A percentile compares a stretch with the other conserved stretches of the same genome.
Conservation (phyloP, 495 filamentous ascomycete species). For the Penicillium dipodomyicola region DNA sequence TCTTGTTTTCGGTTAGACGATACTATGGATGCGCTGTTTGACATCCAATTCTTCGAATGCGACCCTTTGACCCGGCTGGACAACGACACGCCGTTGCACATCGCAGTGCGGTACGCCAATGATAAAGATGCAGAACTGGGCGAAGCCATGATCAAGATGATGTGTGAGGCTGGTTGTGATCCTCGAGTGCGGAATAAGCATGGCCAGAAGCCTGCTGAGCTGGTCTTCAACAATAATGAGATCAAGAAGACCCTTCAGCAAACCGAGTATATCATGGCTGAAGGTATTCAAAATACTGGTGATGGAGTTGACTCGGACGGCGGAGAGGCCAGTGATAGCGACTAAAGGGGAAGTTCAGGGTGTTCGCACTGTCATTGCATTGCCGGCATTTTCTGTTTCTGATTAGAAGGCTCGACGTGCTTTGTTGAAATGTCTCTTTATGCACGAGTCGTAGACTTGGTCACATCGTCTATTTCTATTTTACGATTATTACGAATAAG, state of each 20-base stretch:
- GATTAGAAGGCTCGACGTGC: background rate
- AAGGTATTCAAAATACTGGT: slow-evolving; percentile 36
- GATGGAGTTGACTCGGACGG: slow-evolving; percentile 31
- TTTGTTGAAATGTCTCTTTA: background rate
- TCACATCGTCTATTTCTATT: slow-evolving; percentile 4
- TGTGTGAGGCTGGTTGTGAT: slow-evolving; percentile 89
- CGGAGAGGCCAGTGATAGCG: slow-evolving; percentile 45
- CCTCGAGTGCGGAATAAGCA: slow-evolving; percentile 54
- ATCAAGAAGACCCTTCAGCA: slow-evolving; percentile 68
- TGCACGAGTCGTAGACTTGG: slow-evolving; percentile 2
- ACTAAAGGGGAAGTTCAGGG: slow-evolving; percentile 25
- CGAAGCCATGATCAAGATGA: slow-evolving; percentile 73
- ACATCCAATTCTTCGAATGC: slow-evolving; percentile 92
- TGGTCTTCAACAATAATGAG: slow-evolving; percentile 57
- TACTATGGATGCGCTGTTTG: slow-evolving; percentile 85
- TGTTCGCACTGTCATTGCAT: background rate
- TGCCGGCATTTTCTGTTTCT: background rate
- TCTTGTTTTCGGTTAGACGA: slow-evolving; percentile 58
- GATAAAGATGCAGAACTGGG: slow-evolving; percentile 62
- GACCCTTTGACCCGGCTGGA: slow-evolving; percentile 80
- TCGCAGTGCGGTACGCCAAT: slow-evolving; percentile 82
- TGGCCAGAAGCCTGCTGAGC: slow-evolving; percentile 41
- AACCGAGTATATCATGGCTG: slow-evolving; percentile 66
- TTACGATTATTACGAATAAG: slow-evolving; percentile 16
- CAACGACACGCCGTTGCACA: slow-evolving; percentile 86